phyloP scores from a whole-genome alignment of 2,329 filamentous ascomycete species.

The Nigrospora sphaerica region DNA sequence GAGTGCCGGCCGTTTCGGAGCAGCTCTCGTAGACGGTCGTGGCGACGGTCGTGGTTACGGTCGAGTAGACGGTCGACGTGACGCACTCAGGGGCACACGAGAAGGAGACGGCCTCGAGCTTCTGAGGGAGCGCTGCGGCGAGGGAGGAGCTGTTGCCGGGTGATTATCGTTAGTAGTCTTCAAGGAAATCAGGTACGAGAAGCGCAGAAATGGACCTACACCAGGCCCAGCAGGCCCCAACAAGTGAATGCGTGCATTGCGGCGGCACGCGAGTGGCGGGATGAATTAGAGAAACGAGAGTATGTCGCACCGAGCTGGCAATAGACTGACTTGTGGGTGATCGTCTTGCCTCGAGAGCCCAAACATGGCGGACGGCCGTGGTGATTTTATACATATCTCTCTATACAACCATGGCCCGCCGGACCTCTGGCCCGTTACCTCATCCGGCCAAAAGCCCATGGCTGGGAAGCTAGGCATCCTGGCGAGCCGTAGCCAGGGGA shows the following conservation, averaged over 20 bases:
- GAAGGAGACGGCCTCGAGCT: conserved; percentile 14
- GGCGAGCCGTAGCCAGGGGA: background rate
- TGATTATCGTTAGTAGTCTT: conserved; percentile 8
- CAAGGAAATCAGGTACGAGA: background rate
- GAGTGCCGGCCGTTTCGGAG: conserved; percentile 3
- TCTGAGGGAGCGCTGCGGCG: conserved; percentile 11
- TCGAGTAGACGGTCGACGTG: conserved; percentile 3
- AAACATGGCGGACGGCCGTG: background rate
- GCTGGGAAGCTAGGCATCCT: background rate
- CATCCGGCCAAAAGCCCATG: background rate
- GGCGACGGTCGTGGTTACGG: conserved; percentile 6
- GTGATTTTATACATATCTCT: too few relatives aligned
- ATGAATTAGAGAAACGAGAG: conserved; percentile 14
- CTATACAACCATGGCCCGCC: too few relatives aligned
- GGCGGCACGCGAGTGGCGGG: conserved; percentile 4
- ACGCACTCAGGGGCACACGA: conserved; percentile 18
- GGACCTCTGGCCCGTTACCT: too few relatives aligned
- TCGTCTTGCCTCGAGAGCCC: background rate
- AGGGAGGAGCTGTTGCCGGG: conserved; percentile 10
- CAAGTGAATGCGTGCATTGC: conserved; percentile 14
- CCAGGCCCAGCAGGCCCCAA: conserved; percentile 16
- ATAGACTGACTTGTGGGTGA: conserved; percentile 1
- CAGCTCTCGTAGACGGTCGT: conserved; percentile 16
- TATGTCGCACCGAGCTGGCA: conserved; percentile 9
- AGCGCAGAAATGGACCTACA: conserved; percentile 9